Evolutionary conservation across 306 rosid genomes (phyloP).

Genomic region (Casuarina cunninghamiana): DNA sequence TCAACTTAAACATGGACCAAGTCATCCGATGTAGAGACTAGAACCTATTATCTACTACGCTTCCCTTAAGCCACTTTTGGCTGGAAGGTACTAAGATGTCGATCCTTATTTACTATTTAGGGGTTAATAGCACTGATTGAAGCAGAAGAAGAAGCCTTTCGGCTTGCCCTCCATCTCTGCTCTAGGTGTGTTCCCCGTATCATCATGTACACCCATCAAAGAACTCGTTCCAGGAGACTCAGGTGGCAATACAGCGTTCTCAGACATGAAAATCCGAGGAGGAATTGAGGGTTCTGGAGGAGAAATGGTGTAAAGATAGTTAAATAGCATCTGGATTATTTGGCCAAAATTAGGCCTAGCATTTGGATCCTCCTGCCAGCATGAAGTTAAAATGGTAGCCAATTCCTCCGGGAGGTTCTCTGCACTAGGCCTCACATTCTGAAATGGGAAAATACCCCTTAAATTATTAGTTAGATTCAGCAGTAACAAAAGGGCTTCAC

Average conservation of each 20-base stretch:
- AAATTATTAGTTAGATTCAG: constrained; percentile 19
- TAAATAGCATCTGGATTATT: constrained; percentile 80
- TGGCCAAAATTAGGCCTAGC: constrained; percentile 83
- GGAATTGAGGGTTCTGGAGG: constrained; percentile 69
- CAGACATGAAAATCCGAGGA: constrained; percentile 64
- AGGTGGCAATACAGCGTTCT: constrained; percentile 69
- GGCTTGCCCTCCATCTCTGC: constrained; percentile 54
- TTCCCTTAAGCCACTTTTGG: constrained; percentile 32
- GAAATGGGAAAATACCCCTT: constrained; percentile 36
- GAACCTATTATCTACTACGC: constrained; percentile 36
- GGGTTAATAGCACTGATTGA: constrained; percentile 72
- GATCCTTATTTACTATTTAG: constrained; percentile 29
- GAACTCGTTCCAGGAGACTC: constrained; percentile 97
- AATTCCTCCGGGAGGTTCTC: constrained; percentile 78
- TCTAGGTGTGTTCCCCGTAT: constrained; percentile 66
- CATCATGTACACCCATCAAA: constrained; percentile 68
- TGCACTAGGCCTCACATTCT: constrained; percentile 95
- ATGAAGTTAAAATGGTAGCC: constrained; percentile 69
- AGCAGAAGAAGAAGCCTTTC: constrained; percentile 82
- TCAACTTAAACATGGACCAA: constrained; percentile 38
- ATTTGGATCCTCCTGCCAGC: constrained; percentile 95
- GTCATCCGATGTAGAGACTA: constrained; percentile 44
- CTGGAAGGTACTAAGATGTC: constrained; percentile 15
- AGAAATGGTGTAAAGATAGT: constrained; percentile 69
- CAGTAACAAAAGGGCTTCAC: constrained; percentile 4